Base-by-base conservation (phyloP, 805 yeast species). In the Kockiozyma suomiensis region DNA sequence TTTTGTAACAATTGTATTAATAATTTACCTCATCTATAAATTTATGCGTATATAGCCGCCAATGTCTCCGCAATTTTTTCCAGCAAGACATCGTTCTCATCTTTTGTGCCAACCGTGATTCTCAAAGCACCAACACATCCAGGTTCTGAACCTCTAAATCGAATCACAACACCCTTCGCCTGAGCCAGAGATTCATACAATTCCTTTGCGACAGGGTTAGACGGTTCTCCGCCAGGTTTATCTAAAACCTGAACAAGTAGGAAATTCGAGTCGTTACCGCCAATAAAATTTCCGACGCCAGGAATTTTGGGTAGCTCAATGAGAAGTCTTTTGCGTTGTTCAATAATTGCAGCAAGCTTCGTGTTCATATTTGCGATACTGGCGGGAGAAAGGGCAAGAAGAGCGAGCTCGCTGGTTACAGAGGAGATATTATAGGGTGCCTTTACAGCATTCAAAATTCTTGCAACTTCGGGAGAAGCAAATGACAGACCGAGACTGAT, bases 381-480 rank as follows among this genome's bases (percentile, higher is more conserved):
- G 10, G 78, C 80, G 2, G 78, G 70, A 4, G 81, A 76, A 5
- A 93, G 81, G 1, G 97, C 96, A 62, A 92, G 81, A 26, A 78
- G 60, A 0, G 96, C 97, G 45, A 90, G 76, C 56, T 82, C 81
- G 3, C 97, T 79, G 0, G 98, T 85, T 65, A 88, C 77, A 12
- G 90, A 81, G 7, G 97, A 89, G 58, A 94, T 88, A 73, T 93
- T 94, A 75, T 94, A 94, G 1, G 99, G 99, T 38, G 96, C 97
- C 72, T 94, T 94, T 87, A 93, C 86, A 25, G 96, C 83, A 73
- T 94, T 94, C 68, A 94, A 76, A 50, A 88, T 81, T 3, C 73
- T 68, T 0, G 97, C 82, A 49, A 94, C 76, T 62, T 81, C 82
- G 13, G 78, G 75, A 17, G 81, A 76, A 2, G 92, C 80, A 70